Evolutionary conservation across 495 filamentous ascomycete species (phyloP), one percentile per base, ranked within the genome.

Genomic region (Achaetomiella virescens): DNA sequence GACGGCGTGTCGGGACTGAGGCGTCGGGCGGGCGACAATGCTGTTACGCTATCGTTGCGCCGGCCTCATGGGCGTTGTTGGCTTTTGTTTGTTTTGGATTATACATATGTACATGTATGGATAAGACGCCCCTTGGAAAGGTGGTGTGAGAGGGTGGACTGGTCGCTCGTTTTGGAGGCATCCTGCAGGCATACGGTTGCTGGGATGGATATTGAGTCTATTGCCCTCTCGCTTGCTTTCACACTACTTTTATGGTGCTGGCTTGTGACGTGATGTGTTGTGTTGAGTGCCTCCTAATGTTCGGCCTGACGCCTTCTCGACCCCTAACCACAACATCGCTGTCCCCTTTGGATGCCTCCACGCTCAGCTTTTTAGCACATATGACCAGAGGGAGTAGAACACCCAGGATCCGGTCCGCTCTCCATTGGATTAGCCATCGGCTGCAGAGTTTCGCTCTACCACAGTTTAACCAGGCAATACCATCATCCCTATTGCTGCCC

Each of bases 1-100:
- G 78, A 80, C 73, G 74, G 77, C 70, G 71, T 74, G 70, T 75
- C 76, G 66, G 69, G 67, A 74, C 74, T 72, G 75, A 76, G 75
- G 58, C 66, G 54, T 45, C 63, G 53, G 69, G 70, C 65, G 54
- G 72, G 67, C 75, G 75, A 78, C 72, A 78, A 78, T 78, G 76
- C 71, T 72, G 51, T 42, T 69, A 68, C 78, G 78, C 76, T 81
- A 81, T 81, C 75, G 73, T 65, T 58, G 54, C 63, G 71, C 52
- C 65, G 67, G 75, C 69, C 74, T 81, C 77, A 75, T 81, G 78
- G 78, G 77, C 67, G 66, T 59, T 59, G 49, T 72, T 51, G 48
- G 55, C 44, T 51, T 61, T 61, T 33, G 15, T 52, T 40, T 22
- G 31, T 25, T 37, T 47, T 43, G 38, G 54, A 45, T 31, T 31